These are phyloP conservation scores for Rubus idaeus DNA, from an alignment of 306 rosid genomes.

Conservation along the genomic window DNA sequence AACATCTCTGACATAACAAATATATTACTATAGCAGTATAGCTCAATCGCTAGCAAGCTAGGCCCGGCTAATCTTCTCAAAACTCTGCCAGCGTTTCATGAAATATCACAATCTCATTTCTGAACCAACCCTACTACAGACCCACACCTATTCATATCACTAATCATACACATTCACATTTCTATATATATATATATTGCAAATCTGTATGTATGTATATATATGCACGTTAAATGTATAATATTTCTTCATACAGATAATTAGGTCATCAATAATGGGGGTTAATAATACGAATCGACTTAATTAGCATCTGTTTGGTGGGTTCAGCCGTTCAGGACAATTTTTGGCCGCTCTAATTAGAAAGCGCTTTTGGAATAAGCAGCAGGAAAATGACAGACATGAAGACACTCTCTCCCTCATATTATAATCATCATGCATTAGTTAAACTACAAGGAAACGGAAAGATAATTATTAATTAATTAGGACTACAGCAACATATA, in stretches of 20 bases:
- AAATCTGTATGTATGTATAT: not conserved
- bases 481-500: constrained; percentile 31
- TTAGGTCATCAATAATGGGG: constrained; percentile 3
- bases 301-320: constrained; percentile 11
- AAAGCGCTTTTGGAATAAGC: constrained; percentile 5
- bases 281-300: constrained; percentile 1
- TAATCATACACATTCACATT: not conserved
- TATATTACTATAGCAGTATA: not conserved
- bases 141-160: constrained; percentile 3
- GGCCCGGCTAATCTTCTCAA: constrained; percentile 47
- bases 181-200: constrained; percentile 8
- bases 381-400: constrained; percentile 12
- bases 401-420: constrained; percentile 7
- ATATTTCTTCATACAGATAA: not conserved
- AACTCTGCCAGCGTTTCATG: constrained; percentile 41
- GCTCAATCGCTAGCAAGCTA: constrained; percentile 6
- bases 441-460: constrained; percentile 32
- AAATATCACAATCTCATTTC: constrained; percentile 35
- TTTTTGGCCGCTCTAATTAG: not conserved
- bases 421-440: constrained; percentile 30
- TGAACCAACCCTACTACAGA: constrained; percentile 31
- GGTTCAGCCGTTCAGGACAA: constrained; percentile 13
- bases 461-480: constrained; percentile 10
- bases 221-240: not conserved
- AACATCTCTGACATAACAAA: constrained; percentile 39